These are phyloP conservation scores for Fragaria nilgerrensis DNA, from an alignment of 306 rosid species.

Conservation along the genomic window DNA sequence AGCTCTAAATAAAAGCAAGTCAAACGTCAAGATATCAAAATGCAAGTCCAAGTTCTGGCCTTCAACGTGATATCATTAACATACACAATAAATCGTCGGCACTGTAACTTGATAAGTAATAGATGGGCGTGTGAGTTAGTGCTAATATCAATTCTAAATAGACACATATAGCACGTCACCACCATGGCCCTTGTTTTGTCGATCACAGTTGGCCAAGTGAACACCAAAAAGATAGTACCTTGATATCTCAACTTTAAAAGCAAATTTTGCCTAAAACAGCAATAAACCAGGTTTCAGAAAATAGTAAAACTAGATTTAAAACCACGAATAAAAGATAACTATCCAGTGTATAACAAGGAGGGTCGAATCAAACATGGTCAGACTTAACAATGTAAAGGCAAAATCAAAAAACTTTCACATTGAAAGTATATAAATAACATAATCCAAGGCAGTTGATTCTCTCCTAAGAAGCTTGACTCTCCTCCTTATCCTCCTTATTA, in stretches of 20 bases:
- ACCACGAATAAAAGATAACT: slow-evolving; percentile 9
- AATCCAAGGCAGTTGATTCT: slow-evolving; percentile 26
- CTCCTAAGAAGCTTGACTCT: slow-evolving; percentile 42
- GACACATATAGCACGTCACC: no score
- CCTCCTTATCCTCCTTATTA: slow-evolving; percentile 38
- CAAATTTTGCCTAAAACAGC: background rate
- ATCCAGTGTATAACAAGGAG: slow-evolving; percentile 20
- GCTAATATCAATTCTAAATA: background rate
- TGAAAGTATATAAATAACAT: slow-evolving; percentile 43
- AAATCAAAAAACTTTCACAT: slow-evolving; percentile 25
- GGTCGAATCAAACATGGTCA: slow-evolving; percentile 21
- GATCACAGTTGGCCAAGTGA: no score
- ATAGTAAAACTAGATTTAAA: slow-evolving; percentile 9
- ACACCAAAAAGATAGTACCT: no score
- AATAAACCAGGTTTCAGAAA: background rate
- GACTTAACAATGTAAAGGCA: slow-evolving; percentile 12
- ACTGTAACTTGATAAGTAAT: background rate
- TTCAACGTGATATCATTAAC: background rate
- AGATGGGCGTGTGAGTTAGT: background rate
- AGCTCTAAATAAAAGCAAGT: no score
- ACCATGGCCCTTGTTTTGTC: no score
- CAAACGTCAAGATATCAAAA: no score
- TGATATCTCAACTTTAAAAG: no score
- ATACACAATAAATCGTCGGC: background rate
- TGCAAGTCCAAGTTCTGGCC: background rate